phyloP scores from a whole-genome alignment of 179 eudicot genomes.

The Corrigiola litoralis region DNA sequence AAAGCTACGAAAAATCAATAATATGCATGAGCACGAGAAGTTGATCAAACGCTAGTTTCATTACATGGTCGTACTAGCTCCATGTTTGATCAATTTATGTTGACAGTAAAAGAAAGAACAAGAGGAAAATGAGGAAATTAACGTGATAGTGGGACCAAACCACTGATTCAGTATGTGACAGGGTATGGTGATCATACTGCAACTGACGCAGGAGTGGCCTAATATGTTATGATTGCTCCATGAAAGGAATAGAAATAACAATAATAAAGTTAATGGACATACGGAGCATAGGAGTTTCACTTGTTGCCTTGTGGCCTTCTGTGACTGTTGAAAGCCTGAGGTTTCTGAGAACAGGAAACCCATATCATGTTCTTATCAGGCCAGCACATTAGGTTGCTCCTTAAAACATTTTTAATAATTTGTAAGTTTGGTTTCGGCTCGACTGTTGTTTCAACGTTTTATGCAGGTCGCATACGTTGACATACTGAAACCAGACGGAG shows the following conservation, averaged over 20 bases:
- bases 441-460: too few relatives aligned
- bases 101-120: background rate
- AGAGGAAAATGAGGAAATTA: constrained; percentile 4
- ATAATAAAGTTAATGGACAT: too few relatives aligned
- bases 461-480: too few relatives aligned
- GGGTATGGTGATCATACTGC: background rate
- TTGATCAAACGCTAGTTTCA: too few relatives aligned
- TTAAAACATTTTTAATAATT: too few relatives aligned
- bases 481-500: too few relatives aligned
- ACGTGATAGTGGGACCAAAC: constrained; percentile 1
- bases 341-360: background rate
- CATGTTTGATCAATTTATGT: too few relatives aligned
- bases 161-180: background rate
- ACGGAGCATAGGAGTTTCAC: too few relatives aligned
- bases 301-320: background rate
- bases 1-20: too few relatives aligned
- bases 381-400: background rate
- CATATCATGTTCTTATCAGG: background rate
- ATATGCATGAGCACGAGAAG: too few relatives aligned
- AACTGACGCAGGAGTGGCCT: background rate
- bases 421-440: too few relatives aligned
- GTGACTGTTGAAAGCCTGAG: background rate
- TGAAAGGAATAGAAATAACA: background rate
- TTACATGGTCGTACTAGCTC: too few relatives aligned
- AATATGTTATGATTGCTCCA: background rate